A percentile compares a stretch with the other conserved stretches of the same genome.
phyloP scores from a whole-genome alignment of 176 grass and related monocot genomes.

The Eleusine coracana region DNA sequence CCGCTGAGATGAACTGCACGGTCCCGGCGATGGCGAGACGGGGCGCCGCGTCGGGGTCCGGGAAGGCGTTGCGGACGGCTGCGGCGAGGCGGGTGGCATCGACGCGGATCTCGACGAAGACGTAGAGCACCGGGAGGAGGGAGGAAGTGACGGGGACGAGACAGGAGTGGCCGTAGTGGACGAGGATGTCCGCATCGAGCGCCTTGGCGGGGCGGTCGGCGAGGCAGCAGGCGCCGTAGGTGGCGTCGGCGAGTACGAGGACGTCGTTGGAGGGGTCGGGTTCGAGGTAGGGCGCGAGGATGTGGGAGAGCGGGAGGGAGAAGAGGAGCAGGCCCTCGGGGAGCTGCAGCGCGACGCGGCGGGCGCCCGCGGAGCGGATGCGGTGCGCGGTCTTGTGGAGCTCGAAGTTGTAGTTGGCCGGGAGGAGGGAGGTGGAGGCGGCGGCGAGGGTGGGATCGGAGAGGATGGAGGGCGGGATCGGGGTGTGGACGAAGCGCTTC shows the following conservation, averaged over 20 bases:
- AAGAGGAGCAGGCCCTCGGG: slow-evolving; percentile 95
- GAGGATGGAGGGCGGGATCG: slow-evolving; percentile 80
- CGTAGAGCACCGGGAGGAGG: slow-evolving; percentile 86
- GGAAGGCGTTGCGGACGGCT: slow-evolving; percentile 61
- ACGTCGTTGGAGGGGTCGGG: slow-evolving; percentile 53
- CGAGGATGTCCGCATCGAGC: slow-evolving; percentile 73
- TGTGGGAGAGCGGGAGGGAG: slow-evolving; percentile 80
- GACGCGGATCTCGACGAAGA: slow-evolving; percentile 91
- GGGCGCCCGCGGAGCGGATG: slow-evolving; percentile 56
- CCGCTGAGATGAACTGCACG: slow-evolving; percentile 81
- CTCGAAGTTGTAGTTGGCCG: slow-evolving; percentile 81
- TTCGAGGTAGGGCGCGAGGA: slow-evolving; percentile 69
- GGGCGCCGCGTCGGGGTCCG: slow-evolving; percentile 32
- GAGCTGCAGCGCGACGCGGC: slow-evolving; percentile 77
- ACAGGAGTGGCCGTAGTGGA: slow-evolving; percentile 97
- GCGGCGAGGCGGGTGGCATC: slow-evolving; percentile 66
- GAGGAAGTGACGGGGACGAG: slow-evolving; percentile 86
- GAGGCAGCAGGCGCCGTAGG: slow-evolving; percentile 92
- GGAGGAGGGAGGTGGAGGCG: slow-evolving; percentile 71
- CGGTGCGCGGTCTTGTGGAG: slow-evolving; percentile 90
- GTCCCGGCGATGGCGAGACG: slow-evolving; percentile 84
- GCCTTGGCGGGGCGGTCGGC: slow-evolving; percentile 63
- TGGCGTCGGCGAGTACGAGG: slow-evolving; percentile 87
- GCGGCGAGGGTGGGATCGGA: slow-evolving; percentile 68
- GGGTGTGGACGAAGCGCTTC: slow-evolving; percentile 85